Conservation (phyloP, 164 flowering plant genomes). For the Stephania japonica region DNA sequence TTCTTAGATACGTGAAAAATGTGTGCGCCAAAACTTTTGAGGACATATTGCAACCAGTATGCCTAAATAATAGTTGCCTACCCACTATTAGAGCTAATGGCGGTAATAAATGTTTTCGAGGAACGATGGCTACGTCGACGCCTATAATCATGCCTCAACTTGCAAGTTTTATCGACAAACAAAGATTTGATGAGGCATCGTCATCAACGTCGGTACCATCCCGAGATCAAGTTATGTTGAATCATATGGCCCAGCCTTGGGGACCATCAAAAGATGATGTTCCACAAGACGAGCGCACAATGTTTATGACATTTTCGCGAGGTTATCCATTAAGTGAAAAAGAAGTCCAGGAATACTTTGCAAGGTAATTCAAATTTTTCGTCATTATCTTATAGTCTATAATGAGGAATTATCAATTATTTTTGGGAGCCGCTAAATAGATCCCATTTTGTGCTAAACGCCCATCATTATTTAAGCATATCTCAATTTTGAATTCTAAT, state of each 20-base stretch:
- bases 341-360: slow-evolving; percentile 39
- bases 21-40: slow-evolving; percentile 34
- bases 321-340: slow-evolving; percentile 44
- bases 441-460: too few relatives aligned
- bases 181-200: neutral
- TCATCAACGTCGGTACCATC: neutral
- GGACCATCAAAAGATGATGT: neutral
- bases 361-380: slow-evolving; percentile 16
- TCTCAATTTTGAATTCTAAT: too few relatives aligned
- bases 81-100: too few relatives aligned
- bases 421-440: too few relatives aligned
- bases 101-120: neutral
- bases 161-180: neutral
- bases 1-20: slow-evolving; percentile 14
- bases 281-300: slow-evolving; percentile 36
- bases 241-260: neutral
- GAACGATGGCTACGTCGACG: neutral
- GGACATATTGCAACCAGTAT: slow-evolving; percentile 18
- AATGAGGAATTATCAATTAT: too few relatives aligned
- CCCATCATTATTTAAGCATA: too few relatives aligned
- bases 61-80: too few relatives aligned
- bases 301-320: slow-evolving; percentile 57
- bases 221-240: neutral
- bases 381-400: neutral
- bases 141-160: neutral